Evolutionary conservation across 2,329 filamentous ascomycete species (phyloP), one percentile per base, ranked within the genome.

Genomic region (Phialocephala sp.): DNA sequence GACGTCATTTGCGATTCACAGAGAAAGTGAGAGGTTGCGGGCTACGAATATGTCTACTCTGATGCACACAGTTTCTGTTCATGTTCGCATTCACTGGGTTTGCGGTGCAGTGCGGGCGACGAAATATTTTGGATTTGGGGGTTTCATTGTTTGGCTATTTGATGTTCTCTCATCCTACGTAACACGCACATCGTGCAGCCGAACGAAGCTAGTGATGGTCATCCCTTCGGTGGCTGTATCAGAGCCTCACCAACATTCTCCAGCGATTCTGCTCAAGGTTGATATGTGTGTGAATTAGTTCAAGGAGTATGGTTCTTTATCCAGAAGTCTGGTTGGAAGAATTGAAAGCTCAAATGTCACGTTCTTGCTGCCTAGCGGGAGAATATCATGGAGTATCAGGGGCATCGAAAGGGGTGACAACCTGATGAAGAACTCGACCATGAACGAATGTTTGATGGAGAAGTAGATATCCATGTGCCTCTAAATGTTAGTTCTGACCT

Each of bases 121-220:
- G n/a, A 55, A 27, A 20, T 15, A 57, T 57, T 32, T 63, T 45
- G 22, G 47, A 24, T 39, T 57, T 59, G 50, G 45, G 15, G 59
- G 52, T 63, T 66, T 63, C 60, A 63, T 63, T 57, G 60, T 63
- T 63, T 57, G 60, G 60, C 47, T 32, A 50, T 50, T 18, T 62
- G 56, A 57, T 39, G 22, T 62, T 47, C 45, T 39, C 35, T 55
- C 52, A 61, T 58, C 35, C 32, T 45, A 63, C 62, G 55, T 59
- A 59, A 59, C 56, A 55, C 62, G 27, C 45, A 27, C 36, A 47
- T 32, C 18, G 22, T 57, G n/a, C 22, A 52, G 43, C 45, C 57
- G 43, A 50, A 59, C 47, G 39, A 56, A 36, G 22, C 37, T 56
- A 60, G 39, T 47, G 58, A 52, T 57, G 9, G 39, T 61, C 50